phyloP scores from a whole-genome alignment of 345 rosid species.

The Arabidopsis thaliana region TAIR10.1 NC_003070.9:21550001-21550500 shows the following conservation, averaged over 20 bases:
- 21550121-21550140: constrained; percentile 90
- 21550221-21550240: constrained; percentile 2
- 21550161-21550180: constrained; percentile 52
- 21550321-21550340: constrained; percentile 89
- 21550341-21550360: constrained; percentile 95
- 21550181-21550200: constrained; percentile 4
- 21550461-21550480: constrained; percentile 9
- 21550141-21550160: constrained; percentile 94
- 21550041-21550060: constrained; percentile 90
- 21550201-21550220: constrained; percentile 24
- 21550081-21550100: constrained; percentile 98
- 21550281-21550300: constrained; percentile 98
- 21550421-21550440: constrained; percentile 5
- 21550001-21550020: neutral
- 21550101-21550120: constrained; percentile 82
- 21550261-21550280: constrained; percentile 94
- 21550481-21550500: constrained; percentile 12
- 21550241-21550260: constrained; percentile 99
- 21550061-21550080: constrained; percentile 97
- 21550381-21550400: constrained; percentile 82
- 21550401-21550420: constrained; percentile 36
- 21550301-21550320: constrained; percentile 93
- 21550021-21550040: constrained; percentile 6
- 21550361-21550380: constrained; percentile 92
- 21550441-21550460: constrained; percentile 1